Evolutionary conservation across 352 stramenopile species (phyloP), one percentile per base, ranked within the genome.

Genomic region (Pythium myriotylum): DNA sequence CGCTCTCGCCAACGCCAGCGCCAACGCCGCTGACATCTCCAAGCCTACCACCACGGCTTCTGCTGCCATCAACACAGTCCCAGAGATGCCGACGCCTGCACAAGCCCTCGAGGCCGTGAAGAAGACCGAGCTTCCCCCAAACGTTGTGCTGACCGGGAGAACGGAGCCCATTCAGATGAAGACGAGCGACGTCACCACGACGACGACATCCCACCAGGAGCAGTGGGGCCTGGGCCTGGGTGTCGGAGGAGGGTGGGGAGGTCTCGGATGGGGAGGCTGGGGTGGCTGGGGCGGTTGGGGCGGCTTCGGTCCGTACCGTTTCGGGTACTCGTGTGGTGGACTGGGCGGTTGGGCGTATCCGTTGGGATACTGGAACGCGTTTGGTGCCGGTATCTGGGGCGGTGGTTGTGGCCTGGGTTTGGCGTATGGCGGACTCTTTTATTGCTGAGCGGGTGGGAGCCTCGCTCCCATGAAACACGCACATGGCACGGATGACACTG

Each of bases 221-320:
- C 4, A 46, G 32, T 26, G 49, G 32, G 35, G 23, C 46, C 29
- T 54, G 40, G 48, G 20, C 27, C n/a, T n/a, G n/a, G 20, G 48
- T 54, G 32, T 27, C 48, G 9, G 48, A 40, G 39, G 39, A 12
- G 39, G 16, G 9, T 46, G 16, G 16, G 39, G 39, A 22, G 19
- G 12, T 22, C 41, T 47, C 41, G 14, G 41, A 19, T 47, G 41
- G 41, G 41, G 3, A 17, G 41, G 41, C 19, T 47, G 41, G 41
- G 41, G 41, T 19, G 14, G 41, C 8, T 47, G 13, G 41, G 41
- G 3, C 41, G 41, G 41, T 22, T 47, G 41, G 41, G 13, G 41
- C n/a, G 41, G 41, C 41, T 47, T 47, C 24, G 41, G 41, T 23
- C 41, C 41, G 4, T 22, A 23, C 41, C n/a, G 12, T 19, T 47